These are phyloP conservation scores for Aureobasidium sp. DNA, from an alignment of 2,329 filamentous ascomycete species.

Conservation along the genomic window DNA sequence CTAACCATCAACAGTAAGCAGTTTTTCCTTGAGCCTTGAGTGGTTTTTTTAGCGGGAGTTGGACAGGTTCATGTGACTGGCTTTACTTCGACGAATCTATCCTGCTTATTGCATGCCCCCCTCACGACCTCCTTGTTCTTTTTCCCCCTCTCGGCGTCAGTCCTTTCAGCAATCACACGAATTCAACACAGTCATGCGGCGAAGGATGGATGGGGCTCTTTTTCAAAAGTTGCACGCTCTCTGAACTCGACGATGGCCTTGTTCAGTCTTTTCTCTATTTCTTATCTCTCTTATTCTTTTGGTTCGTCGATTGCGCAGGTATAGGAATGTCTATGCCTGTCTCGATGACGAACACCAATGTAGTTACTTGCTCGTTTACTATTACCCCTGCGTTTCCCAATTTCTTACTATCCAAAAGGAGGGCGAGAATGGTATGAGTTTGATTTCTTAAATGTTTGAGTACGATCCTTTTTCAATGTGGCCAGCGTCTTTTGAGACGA, in stretches of 20 bases:
- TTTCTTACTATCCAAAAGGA: conserved; percentile 10
- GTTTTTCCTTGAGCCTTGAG: conserved; percentile 30
- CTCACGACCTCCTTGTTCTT: conserved; percentile 15
- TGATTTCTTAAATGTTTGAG: neutral
- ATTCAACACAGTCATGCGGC: conserved; percentile 12
- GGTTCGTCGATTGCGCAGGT: neutral
- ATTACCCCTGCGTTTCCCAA: conserved; percentile 9
- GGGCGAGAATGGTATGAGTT: conserved; percentile 11
- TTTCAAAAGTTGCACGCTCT: conserved; percentile 13
- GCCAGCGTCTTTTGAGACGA: neutral
- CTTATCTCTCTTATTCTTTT: conserved; percentile 3
- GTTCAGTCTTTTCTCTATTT: conserved; percentile 10
- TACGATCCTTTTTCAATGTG: neutral
- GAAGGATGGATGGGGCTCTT: conserved; percentile 12
- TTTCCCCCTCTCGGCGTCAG: conserved; percentile 14
- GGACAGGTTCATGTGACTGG: conserved; percentile 21
- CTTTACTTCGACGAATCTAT: conserved; percentile 17
- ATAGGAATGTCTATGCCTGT: conserved; percentile 4
- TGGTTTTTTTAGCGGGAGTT: conserved; percentile 35
- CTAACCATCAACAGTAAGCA: conserved; percentile 22
- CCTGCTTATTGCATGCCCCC: conserved; percentile 16
- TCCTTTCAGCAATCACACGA: conserved; percentile 11
- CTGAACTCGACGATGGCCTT: conserved; percentile 3
- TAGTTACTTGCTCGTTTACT: conserved; percentile 12
- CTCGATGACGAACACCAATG: neutral